Evolutionary conservation across 2,329 filamentous ascomycete genomes (phyloP).

Genomic region (Colletotrichum cereale): DNA sequence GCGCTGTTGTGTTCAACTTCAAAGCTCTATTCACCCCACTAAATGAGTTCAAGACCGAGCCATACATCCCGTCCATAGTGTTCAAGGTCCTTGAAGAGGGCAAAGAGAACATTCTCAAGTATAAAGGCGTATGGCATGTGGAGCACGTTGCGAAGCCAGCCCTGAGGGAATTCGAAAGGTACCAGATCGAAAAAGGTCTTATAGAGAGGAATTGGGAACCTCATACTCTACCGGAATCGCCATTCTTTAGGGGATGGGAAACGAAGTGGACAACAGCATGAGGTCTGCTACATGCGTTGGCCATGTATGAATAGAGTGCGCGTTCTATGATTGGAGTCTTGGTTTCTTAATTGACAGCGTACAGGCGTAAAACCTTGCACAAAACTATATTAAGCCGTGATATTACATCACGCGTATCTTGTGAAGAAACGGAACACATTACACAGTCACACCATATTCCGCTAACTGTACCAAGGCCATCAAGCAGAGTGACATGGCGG

Average conservation of each 20-base stretch:
- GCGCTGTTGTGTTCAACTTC: constrained; percentile 86
- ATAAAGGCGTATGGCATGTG: constrained; percentile 86
- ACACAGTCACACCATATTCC: neutral
- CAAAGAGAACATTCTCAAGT: constrained; percentile 78
- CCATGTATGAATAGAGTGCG: neutral
- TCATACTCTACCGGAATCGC: constrained; percentile 78
- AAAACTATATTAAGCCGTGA: neutral
- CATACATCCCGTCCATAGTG: constrained; percentile 77
- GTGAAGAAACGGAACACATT: neutral
- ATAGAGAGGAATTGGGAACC: constrained; percentile 74
- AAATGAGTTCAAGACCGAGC: constrained; percentile 76
- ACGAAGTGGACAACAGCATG: constrained; percentile 69
- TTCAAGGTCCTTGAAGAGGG: constrained; percentile 76
- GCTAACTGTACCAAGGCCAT: too few relatives aligned
- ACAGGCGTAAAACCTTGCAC: neutral
- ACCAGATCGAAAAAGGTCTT: constrained; percentile 74
- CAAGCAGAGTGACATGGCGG: neutral
- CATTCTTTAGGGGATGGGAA: constrained; percentile 83
- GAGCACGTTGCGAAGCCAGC: constrained; percentile 78
- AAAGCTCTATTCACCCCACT: constrained; percentile 87
- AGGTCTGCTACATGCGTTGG: neutral
- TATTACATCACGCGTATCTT: neutral
- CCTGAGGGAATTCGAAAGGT: constrained; percentile 71
- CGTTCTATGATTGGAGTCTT: neutral
- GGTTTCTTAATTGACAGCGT: neutral